Evolutionary conservation across 116 monocot species (phyloP).

Genomic region (Zostera marina): DNA sequence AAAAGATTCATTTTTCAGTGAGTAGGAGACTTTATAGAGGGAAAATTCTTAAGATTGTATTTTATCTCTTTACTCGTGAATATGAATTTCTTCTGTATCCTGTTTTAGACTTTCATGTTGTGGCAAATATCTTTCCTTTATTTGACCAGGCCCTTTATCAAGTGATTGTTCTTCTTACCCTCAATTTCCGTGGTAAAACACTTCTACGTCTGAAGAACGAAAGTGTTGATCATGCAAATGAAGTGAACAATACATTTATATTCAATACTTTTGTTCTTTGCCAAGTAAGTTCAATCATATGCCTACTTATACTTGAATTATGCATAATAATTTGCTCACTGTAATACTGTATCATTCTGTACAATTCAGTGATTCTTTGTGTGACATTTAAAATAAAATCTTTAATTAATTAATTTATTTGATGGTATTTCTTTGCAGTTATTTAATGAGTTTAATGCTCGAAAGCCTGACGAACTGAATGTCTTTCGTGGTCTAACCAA

Average conservation of each 20-base stretch:
- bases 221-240: conserved; percentile 23
- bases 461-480: conserved; percentile 78
- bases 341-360: not conserved
- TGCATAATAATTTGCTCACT: not conserved
- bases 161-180: conserved; percentile 34
- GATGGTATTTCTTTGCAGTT: conserved; percentile 18
- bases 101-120: conserved; percentile 1
- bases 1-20: too few species aligned
- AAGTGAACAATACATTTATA: conserved; percentile 57
- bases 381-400: too few species aligned
- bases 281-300: conserved; percentile 16
- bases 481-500: conserved; percentile 54
- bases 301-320: not conserved
- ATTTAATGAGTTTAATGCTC: conserved; percentile 90
- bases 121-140: conserved; percentile 3
- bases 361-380: too few species aligned
- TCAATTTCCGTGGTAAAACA: conserved; percentile 39
- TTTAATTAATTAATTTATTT: not conserved
- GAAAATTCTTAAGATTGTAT: too few species aligned
- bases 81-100: conserved; percentile 6
- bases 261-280: conserved; percentile 61
- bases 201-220: conserved; percentile 30
- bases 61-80: conserved; percentile 5
- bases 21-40: too few species aligned
- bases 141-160: conserved; percentile 25